Percentiles rank a stretch among this genome's conserved stretches.
Evolutionary conservation across 768 basidiomycete genomes (phyloP).

Genomic region (Mycena chlorophos): DNA sequence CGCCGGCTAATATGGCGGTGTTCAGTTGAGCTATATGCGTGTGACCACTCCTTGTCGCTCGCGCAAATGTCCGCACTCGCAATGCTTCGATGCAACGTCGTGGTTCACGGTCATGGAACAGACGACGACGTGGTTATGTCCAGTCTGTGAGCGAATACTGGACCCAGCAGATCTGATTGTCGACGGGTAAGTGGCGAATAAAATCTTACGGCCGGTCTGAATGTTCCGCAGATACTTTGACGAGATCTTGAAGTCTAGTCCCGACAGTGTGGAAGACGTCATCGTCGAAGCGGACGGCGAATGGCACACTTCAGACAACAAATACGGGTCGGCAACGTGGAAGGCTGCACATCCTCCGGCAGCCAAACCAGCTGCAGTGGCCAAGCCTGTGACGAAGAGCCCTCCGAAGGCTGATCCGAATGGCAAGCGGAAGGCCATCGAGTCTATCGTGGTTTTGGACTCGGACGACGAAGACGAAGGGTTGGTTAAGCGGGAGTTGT

Average conservation of each 20-base stretch:
- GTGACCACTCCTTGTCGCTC: constrained; percentile 86
- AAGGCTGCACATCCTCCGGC: constrained; percentile 49
- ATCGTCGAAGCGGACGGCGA: constrained; percentile 92
- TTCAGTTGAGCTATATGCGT: constrained; percentile 81
- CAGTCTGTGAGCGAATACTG: constrained; percentile 83
- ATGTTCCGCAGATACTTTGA: constrained; percentile 71
- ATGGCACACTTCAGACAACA: constrained; percentile 93
- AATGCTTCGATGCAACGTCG: constrained; percentile 93
- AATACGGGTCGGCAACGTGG: constrained; percentile 77
- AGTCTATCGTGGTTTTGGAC: constrained; percentile 68
- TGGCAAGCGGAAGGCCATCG: constrained; percentile 48
- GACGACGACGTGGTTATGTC: constrained; percentile 95
- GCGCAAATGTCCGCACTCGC: constrained; percentile 80
- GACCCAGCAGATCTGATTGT: constrained; percentile 82
- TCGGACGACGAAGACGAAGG: constrained; percentile 81
- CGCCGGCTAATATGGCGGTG: not conserved
- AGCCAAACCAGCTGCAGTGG: constrained; percentile 28
- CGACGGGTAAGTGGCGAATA: constrained; percentile 68
- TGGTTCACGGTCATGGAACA: constrained; percentile 97
- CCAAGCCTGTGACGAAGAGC: constrained; percentile 32
- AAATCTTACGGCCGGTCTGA: constrained; percentile 3
- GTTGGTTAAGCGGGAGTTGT: constrained; percentile 73
- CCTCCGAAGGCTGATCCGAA: constrained; percentile 30
- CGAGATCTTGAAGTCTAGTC: constrained; percentile 73
- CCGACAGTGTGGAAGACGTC: constrained; percentile 86